Evolutionary conservation across 2,329 filamentous ascomycete species (phyloP), one percentile per base, ranked within the genome.

Genomic region (Trichocomaceae sp.): DNA sequence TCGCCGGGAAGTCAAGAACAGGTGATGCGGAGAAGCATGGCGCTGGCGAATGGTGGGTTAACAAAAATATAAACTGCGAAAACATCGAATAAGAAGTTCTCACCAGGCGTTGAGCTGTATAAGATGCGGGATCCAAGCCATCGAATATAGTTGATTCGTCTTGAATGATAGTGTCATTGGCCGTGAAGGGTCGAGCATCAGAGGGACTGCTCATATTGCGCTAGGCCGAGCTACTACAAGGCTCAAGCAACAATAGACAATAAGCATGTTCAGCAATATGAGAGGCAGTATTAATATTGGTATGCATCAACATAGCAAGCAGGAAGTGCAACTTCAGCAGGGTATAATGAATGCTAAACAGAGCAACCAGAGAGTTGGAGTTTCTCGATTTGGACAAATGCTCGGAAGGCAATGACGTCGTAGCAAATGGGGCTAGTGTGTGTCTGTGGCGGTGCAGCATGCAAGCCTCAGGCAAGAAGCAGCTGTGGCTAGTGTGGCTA

Each of bases 11-110:
- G 83, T 85, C 60, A 83, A 71, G 68, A 85, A 77, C 41, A 86
- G 69, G 63, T 86, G 83, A 57, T 81, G 76, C 22, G 81, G 76
- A 44, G 79, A 82, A 48, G 81, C 79, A 75, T 86, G 80, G 71
- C 81, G 77, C 80, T 78, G 64, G 60, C 31, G 12, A 44, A 10
- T 13, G 44, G 42, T 22, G 55, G 45, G 23, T 57, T 29, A 56
- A 37, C 52, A 39, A 46, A 33, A 12, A 10, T 5, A 29, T 5
- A 29, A 5, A 5, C 10, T 10, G 7, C 47, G 20, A 35, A 42
- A 23, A 56, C 37, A 59, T 61, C 62, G 44, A 62, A 60, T 49
- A 44, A 44, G 20, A 33, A 17, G 50, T 9, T 59, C 68, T 46
- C 73, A 80, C 79, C 67, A 83, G 66, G 61, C 77, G 76, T 60